phyloP scores from a whole-genome alignment of 139 green algal species.

The Haematococcus lacustris region DNA sequence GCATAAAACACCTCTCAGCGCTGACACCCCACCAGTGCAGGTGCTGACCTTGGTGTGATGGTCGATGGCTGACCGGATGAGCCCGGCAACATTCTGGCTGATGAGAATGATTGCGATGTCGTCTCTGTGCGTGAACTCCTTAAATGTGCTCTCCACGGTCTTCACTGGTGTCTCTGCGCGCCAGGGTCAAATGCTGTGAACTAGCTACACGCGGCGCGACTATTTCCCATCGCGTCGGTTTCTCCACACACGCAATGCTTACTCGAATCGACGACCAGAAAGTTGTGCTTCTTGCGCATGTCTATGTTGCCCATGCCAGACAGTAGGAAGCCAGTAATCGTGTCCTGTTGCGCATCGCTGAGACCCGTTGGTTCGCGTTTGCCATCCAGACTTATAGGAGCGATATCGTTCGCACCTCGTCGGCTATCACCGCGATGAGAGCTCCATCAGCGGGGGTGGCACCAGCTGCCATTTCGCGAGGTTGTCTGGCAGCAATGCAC shows the following conservation, averaged over 20 bases:
- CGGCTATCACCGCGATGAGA: slow-evolving; percentile 25
- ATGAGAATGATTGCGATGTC: slow-evolving; percentile 96
- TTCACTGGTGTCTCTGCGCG: slow-evolving; percentile 49
- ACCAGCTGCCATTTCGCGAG: too few relatives aligned
- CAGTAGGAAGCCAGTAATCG: slow-evolving; percentile 94
- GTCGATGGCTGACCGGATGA: slow-evolving; percentile 82
- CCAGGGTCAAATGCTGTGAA: too few relatives aligned
- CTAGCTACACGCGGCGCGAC: too few relatives aligned
- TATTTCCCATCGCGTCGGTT: too few relatives aligned
- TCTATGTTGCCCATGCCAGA: slow-evolving; percentile 93
- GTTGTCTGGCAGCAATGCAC: too few relatives aligned
- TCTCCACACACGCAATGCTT: not conserved
- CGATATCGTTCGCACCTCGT: slow-evolving; percentile 3
- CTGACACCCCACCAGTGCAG: not conserved
- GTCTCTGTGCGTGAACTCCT: slow-evolving; percentile 83
- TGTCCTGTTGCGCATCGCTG: slow-evolving; percentile 56
- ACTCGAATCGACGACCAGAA: slow-evolving; percentile 86
- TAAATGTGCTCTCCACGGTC: slow-evolving; percentile 87
- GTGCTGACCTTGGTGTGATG: slow-evolving; percentile 62
- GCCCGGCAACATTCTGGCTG: slow-evolving; percentile 73
- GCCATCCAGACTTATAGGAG: not conserved
- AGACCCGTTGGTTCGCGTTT: not conserved
- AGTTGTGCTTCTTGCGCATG: slow-evolving; percentile 84
- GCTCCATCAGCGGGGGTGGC: too few relatives aligned
- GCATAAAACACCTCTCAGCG: not conserved